Evolutionary conservation across 352 stramenopile species (phyloP), one percentile per base, ranked within the genome.

Genomic region (Phytopythium litorale): DNA sequence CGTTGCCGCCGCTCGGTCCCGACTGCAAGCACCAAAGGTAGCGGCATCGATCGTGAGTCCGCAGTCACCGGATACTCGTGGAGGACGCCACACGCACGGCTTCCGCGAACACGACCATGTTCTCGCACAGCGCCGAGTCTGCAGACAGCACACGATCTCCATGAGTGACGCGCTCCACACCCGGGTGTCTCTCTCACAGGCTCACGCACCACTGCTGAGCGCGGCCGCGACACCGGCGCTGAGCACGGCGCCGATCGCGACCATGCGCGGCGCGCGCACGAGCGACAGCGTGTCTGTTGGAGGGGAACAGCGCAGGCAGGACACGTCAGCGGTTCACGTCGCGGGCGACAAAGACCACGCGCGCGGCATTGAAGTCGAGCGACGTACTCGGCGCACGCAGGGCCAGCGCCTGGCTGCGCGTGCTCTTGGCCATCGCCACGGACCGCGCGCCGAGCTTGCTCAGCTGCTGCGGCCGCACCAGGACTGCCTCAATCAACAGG

Each of bases 101-200:
- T 43, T 72, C 67, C 12, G 71, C 64, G 25, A 79, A 53, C 46
- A 82, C 75, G 16, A 76, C 66, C 9, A 76, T 54, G 51, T 78
- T 63, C 54, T 91, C 65, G 56, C 79, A 89, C 35, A 88, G 62
- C 30, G 79, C 76, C 40, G 68, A 64, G 0, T 75, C 67, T 59
- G 38, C 13, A 58, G 21, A 13, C 33, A 38, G 7, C 7, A 38
- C 33, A 38, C 11, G 33, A 38, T 12, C 33, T 38, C 33, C 33
- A 38, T 38, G 33, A 38, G 33, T 5, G 33, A 38, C 33, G 11
- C 33, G 11, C 11, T 38, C 11, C 33, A 38, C 33, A 38, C 33
- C 7, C 33, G 4, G 7, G 7, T 38, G 33, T 12, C 33, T 38
- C 33, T 38, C 69, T 73, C 48, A 35, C 23, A 5, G 8, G 40